phyloP scores from a whole-genome alignment of 129 eudicot genomes.

The Centaurea solstitialis region DNA sequence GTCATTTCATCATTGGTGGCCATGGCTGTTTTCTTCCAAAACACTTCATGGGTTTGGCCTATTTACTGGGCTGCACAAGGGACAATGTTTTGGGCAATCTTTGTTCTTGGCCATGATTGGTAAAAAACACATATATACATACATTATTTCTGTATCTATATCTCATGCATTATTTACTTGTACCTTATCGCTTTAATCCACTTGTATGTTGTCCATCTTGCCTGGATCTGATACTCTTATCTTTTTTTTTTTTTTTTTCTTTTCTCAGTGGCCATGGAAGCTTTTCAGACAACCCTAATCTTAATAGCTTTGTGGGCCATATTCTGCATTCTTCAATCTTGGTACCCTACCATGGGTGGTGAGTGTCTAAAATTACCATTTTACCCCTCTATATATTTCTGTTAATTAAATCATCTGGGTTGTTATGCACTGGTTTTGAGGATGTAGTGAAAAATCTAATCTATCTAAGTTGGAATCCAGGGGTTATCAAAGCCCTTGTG shows the following conservation, averaged over 20 bases:
- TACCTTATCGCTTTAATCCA: constrained; percentile 1
- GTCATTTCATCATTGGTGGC: constrained; percentile 41
- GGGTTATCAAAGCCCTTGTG: too few relatives aligned
- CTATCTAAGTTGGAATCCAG: too few relatives aligned
- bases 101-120: constrained; percentile 94
- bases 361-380: constrained; percentile 9
- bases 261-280: constrained; percentile 79
- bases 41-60: constrained; percentile 62
- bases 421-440: too few relatives aligned
- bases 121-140: too few relatives aligned
- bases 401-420: too few relatives aligned
- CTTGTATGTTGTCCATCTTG: constrained; percentile 6
- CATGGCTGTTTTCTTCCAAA: constrained; percentile 39
- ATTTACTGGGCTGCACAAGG: constrained; percentile 82
- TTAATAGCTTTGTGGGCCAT: constrained; percentile 73
- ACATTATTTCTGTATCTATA: background rate
- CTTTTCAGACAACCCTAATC: constrained; percentile 61
- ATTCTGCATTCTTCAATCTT: constrained; percentile 74
- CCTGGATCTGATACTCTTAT: constrained; percentile 25
- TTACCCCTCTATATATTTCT: background rate
- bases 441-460: too few relatives aligned
- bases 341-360: constrained; percentile 93
- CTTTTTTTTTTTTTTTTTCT: too few relatives aligned
- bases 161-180: constrained; percentile 1
- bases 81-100: constrained; percentile 84